Base-by-base conservation (phyloP, 768 basidiomycete species). In the Amanita jacksonii region DNA sequence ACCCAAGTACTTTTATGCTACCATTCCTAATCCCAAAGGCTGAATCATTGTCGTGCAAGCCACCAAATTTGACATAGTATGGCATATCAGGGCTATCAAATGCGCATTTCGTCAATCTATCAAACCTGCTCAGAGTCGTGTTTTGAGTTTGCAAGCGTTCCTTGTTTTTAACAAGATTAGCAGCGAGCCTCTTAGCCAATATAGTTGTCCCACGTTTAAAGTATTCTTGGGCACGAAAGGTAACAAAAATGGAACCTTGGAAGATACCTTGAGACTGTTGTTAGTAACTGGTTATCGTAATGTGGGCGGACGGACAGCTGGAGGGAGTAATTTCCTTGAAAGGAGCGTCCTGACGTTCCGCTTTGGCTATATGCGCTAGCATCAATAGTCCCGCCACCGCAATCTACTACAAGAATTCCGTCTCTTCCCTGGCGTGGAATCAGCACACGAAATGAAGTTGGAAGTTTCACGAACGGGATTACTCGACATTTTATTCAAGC, bases 11-110 rank as follows among this genome's bases (percentile, higher is more conserved):
- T 27, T 28, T 40, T 13, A 40, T 58, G 41, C 69, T 67, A 9
- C 75, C 74, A 12, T 12, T 63, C 20, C 60, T 62, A 48, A 77
- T 76, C 19, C 62, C 60, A 34, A 60, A 62, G 3, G 36, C 43
- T 0, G 47, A 33, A 49, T 74, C 71, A 27, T 62, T 67, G 49
- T 73, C 73, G n/a, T 31, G 30, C 53, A 49, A 6, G 3, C 60
- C 59, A 13, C 74, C 75, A 45, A 77, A 75, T 39, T 62, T 65
- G 43, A 77, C 65, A 49, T 64, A 75, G 24, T 68, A 65, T 1
- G 65, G 61, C 19, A 72, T 67, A 0, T 18, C n/a, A 33, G 41
- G 15, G 41, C 20, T 19, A 18, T 10, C 23, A 20, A 76, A 77
- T 12, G 64, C 57, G 1, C 67, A 54, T 44, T 75, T 77, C 1